A percentile compares a stretch with the other conserved stretches of the same genome.
These are phyloP conservation scores for Trichosporon ovoides DNA, from an alignment of 1,284 basidiomycete genomes.

Conservation along the genomic window DNA sequence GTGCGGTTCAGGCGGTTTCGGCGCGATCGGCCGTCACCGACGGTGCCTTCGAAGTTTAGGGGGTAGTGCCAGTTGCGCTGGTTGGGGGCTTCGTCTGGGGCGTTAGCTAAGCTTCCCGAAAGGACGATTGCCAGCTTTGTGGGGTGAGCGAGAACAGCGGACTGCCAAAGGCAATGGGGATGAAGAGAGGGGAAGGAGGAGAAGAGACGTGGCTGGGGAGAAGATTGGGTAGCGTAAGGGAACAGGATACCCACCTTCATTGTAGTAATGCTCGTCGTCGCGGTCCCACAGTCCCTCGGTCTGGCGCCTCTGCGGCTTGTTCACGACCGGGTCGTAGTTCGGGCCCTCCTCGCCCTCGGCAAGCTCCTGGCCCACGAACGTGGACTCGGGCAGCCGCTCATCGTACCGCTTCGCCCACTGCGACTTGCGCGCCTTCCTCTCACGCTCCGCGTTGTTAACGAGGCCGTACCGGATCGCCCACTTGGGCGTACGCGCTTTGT, in stretches of 20 bases:
- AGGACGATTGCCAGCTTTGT: too few relatives aligned
- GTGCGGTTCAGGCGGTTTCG: constrained; percentile 17
- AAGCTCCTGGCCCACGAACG: constrained; percentile 63
- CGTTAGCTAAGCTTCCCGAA: background rate
- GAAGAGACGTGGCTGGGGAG: too few relatives aligned
- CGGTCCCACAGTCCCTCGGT: constrained; percentile 43
- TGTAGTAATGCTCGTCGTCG: constrained; percentile 48
- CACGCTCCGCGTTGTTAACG: constrained; percentile 68
- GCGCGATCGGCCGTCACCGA: constrained; percentile 30
- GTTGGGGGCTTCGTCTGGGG: constrained; percentile 44
- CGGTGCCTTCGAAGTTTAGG: constrained; percentile 49
- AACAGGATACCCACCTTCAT: constrained; percentile 26
- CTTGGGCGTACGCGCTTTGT: constrained; percentile 79
- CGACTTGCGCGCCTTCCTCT: constrained; percentile 68
- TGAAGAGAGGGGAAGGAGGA: too few relatives aligned
- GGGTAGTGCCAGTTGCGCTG: constrained; percentile 50
- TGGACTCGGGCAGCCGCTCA: constrained; percentile 68
- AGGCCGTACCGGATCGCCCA: constrained; percentile 82
- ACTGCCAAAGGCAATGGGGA: background rate
- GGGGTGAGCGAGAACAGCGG: too few relatives aligned
- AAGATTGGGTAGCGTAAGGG: too few relatives aligned
- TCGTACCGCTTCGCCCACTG: constrained; percentile 84
- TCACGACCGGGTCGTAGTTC: constrained; percentile 42
- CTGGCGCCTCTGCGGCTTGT: constrained; percentile 19
- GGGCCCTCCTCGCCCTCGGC: constrained; percentile 66